Evolutionary conservation across 2,329 filamentous ascomycete genomes (phyloP).

Genomic region (Davidsoniella neocaledoniae): DNA sequence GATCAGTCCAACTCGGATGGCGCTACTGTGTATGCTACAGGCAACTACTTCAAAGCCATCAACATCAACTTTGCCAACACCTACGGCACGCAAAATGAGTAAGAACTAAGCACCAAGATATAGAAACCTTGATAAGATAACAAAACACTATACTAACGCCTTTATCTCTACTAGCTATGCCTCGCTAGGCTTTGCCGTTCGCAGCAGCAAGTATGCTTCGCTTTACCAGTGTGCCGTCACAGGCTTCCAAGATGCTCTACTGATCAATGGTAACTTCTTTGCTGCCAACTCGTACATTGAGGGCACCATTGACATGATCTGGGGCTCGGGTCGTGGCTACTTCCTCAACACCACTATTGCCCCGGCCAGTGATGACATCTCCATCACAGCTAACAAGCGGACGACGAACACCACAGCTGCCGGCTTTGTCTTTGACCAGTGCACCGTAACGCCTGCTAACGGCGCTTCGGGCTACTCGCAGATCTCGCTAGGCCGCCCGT

Average conservation of each 20-base stretch:
- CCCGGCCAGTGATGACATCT: conserved; percentile 18
- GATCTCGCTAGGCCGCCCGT: conserved; percentile 27
- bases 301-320: conserved; percentile 28
- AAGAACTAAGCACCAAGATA: conserved; percentile 20
- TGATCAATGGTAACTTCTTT: conserved; percentile 29
- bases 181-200: conserved; percentile 18
- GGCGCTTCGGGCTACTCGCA: conserved; percentile 23
- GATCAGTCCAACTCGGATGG: conserved; percentile 34
- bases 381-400: conserved; percentile 23
- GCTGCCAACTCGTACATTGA: conserved; percentile 28
- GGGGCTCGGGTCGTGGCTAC: conserved; percentile 21
- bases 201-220: conserved; percentile 4
- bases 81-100: conserved; percentile 13
- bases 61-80: conserved; percentile 40
- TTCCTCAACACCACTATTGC: conserved; percentile 23
- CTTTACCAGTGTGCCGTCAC: conserved; percentile 28
- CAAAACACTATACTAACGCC: no score
- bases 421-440: conserved; percentile 21
- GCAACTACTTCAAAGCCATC: conserved; percentile 39
- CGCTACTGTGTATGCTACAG: conserved; percentile 27
- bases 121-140: conserved; percentile 15
- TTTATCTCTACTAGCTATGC: conserved; percentile 27
- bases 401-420: conserved; percentile 21
- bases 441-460: conserved; percentile 12
- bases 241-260: conserved; percentile 34